Conservation (phyloP, 2,329 filamentous ascomycete species). For the Elsinoe fawcettii region DNA sequence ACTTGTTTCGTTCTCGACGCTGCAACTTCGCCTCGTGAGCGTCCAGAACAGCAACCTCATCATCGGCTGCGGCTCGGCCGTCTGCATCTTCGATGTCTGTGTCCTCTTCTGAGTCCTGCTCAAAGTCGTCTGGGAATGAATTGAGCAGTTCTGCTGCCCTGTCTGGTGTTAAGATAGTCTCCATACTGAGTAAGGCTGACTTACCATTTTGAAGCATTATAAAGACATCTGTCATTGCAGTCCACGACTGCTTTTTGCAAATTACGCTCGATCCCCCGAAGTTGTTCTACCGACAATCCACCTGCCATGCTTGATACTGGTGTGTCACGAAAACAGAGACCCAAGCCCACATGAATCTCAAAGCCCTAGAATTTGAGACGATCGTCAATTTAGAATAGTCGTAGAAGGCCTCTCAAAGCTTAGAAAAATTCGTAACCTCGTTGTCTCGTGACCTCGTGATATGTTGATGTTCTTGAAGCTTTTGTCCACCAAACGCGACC, state of each 20-base stretch:
- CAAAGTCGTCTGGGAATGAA: constrained; percentile 55
- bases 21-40: constrained; percentile 54
- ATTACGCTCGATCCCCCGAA: constrained; percentile 27
- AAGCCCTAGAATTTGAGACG: too few species aligned
- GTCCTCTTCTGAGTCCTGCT: constrained; percentile 52
- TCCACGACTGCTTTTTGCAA: constrained; percentile 80
- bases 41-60: constrained; percentile 1
- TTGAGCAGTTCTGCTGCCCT: constrained; percentile 94
- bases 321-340: background rate
- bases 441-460: constrained; percentile 1
- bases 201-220: constrained; percentile 94
- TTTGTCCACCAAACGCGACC: background rate
- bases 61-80: background rate
- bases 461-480: background rate
- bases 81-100: constrained; percentile 48
- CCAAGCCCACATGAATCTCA: background rate
- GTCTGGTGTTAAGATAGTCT: constrained; percentile 15
- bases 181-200: constrained; percentile 20
- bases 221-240: constrained; percentile 90
- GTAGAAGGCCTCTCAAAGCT: background rate
- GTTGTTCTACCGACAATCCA: background rate
- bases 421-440: background rate
- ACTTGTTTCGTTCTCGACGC: constrained; percentile 69
- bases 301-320: constrained; percentile 3
- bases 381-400: too few species aligned